Evolutionary conservation across 2,329 filamentous ascomycete genomes (phyloP), one percentile per base, ranked within the genome.

Genomic region (Venturia oleaginea): DNA sequence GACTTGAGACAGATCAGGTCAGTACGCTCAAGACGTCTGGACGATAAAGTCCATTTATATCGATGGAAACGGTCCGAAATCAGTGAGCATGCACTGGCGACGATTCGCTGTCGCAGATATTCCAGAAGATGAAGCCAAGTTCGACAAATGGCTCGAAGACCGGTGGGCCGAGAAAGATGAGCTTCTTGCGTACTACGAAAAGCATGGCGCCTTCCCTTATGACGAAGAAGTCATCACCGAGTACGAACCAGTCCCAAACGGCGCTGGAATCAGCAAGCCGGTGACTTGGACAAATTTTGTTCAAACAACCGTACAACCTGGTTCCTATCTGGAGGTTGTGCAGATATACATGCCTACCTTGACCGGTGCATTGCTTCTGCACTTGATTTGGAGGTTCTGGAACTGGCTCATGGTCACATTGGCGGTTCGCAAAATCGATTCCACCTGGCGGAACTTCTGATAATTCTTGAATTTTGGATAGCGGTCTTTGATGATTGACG

Each of bases 11-110:
- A 78, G 76, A 24, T 71, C 69, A 27, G 78, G 78, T 59, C 82
- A 88, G 71, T 97, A 87, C 69, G 92, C 92, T 32, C 91, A 97
- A 73, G 86, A 95, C 61, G 86, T 90, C 71, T 97, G 95, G 76
- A 92, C 90, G 1, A 82, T 99, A 5, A 84, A 85, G 1, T 90
- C 90, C 65, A 94, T 91, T 34, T 97, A 95, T 75, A 87, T 97
- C 69, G 84, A 94, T 74, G 93, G 94, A 54, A 88, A 90, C 0
- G 87, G 92, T 0, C 94, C 94, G 5, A 96, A 92, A 74, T 96
- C 91, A 2, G 92, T 97, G 70, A 97, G 97, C 76, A 91, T 97
- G 79, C 88, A 97, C 78, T 99, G 93, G 92, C 86, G 94, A 63
- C 87, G 92, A 24, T 97, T 96, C 76, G 82, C 83, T 30, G 72